These are phyloP conservation scores for Starmerella khaoyaiensis DNA, from an alignment of 805 yeast genomes.

Conservation along the genomic window DNA sequence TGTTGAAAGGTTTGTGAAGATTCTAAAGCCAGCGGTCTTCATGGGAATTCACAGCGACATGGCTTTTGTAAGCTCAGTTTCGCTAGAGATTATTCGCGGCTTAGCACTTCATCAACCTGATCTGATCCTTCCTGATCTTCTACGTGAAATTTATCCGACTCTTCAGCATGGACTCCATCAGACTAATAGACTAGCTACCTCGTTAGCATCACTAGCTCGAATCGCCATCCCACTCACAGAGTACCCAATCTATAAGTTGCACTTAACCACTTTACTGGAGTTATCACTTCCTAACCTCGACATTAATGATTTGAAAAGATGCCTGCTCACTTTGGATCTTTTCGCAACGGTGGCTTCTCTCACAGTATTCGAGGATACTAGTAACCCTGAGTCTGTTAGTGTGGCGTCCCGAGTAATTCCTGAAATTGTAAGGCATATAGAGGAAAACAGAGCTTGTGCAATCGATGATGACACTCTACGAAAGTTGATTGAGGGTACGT, in stretches of 20 bases:
- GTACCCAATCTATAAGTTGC: slow-evolving; percentile 56
- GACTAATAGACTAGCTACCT: slow-evolving; percentile 65
- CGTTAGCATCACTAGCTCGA: slow-evolving; percentile 53
- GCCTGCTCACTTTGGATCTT: slow-evolving; percentile 53
- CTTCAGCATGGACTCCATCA: slow-evolving; percentile 32
- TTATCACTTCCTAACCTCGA: slow-evolving; percentile 73
- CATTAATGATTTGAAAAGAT: slow-evolving; percentile 67
- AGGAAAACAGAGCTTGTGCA: slow-evolving; percentile 10
- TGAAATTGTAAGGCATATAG: slow-evolving; percentile 9
- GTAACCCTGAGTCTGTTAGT: slow-evolving; percentile 20
- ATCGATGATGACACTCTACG: slow-evolving; percentile 37
- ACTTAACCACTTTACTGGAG: slow-evolving; percentile 58
- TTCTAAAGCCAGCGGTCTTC: slow-evolving; percentile 42
- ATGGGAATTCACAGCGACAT: slow-evolving; percentile 40
- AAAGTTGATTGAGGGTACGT: slow-evolving; percentile 55
- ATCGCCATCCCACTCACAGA: slow-evolving; percentile 54
- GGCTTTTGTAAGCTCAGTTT: slow-evolving; percentile 6
- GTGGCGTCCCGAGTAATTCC: slow-evolving; percentile 16
- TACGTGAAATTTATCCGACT: slow-evolving; percentile 50
- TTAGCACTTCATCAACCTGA: slow-evolving; percentile 51
- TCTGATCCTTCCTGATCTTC: slow-evolving; percentile 27
- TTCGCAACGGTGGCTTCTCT: slow-evolving; percentile 59
- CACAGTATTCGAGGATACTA: slow-evolving; percentile 55
- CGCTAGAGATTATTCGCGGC: slow-evolving; percentile 10
- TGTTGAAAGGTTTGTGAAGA: slow-evolving; percentile 34